Base-by-base conservation (phyloP, 345 rosid genomes). In the Geranium brycei region DNA sequence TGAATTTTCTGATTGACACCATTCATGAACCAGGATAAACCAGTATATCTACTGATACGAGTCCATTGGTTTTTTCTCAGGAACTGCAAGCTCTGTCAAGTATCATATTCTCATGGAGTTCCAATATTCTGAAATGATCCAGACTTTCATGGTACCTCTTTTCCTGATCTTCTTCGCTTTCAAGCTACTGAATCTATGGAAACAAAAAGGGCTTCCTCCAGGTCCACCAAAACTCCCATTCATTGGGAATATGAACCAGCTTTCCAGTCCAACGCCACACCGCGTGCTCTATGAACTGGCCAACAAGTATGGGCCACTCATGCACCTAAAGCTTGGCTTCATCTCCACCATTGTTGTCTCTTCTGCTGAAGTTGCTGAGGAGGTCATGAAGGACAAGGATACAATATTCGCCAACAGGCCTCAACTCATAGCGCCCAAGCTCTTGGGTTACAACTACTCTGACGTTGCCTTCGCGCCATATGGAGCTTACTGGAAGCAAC, bases 211-310 rank as follows among this genome's bases (percentile, higher is more conserved):
- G n/a, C 59, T 70, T 7, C 68, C 70, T 38, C 71, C 77, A 11
- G 74, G 77, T 6, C 73, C 77, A 19, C 11, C 32, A 59, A 74
- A 74, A 59, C n/a, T 74, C 4, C 74, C 78, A 4, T 5, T 74
- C 0, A 66, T 74, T 2, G 74, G 74, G 5, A 74, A 66, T 61
- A 35, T 74, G n/a, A 65, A 63, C 32, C 65, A 66, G 28, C 60
- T 58, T 17, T 18, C 28, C 7, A 8, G 19, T 58, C 28, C 60
- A 28, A 18, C 11, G 28, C 60, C 28, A 17, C 60, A 58, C 0
- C 28, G 28, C n/a, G 17, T 18, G 3, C 60, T 15, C 11, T 8
- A 28, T 17, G 28, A 15, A 15, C 19, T 58, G 28, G 11, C 60
- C 28, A 58, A 4, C 12, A 58, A 17, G 28, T 58, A 58, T 17